Conservation (phyloP, 352 stramenopile genomes). For the Plasmopara halstedii region DNA sequence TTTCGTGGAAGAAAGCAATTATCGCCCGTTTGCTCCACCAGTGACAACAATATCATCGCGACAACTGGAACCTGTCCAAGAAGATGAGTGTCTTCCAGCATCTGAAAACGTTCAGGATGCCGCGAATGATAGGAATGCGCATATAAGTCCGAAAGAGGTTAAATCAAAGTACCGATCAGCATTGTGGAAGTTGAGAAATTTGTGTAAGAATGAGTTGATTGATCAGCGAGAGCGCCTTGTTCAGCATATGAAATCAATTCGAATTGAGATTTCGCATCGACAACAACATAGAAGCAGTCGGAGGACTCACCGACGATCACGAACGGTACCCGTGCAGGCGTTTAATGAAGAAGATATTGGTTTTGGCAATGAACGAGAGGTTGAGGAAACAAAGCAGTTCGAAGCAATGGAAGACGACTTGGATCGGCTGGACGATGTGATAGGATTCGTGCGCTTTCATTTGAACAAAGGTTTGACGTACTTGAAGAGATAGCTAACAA, state of each 20-base stretch:
- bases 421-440: slow-evolving; percentile 46
- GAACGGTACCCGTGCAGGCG: slow-evolving; percentile 1
- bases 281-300: slow-evolving; percentile 13
- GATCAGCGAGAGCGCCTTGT: slow-evolving; percentile 38
- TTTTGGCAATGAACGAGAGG: background rate
- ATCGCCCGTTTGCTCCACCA: slow-evolving; percentile 7
- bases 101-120: slow-evolving; percentile 1
- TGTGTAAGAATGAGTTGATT: slow-evolving; percentile 51
- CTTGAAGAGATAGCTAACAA: background rate
- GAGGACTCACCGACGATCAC: slow-evolving; percentile 3
- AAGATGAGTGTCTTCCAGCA: slow-evolving; percentile 9
- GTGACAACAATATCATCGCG: background rate
- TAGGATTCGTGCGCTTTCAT: slow-evolving; percentile 29
- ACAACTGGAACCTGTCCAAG: slow-evolving; percentile 3
- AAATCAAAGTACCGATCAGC: slow-evolving; percentile 28
- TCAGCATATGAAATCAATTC: slow-evolving; percentile 21
- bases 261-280: slow-evolving; percentile 13
- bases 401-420: slow-evolving; percentile 49
- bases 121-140: background rate
- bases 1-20: slow-evolving; percentile 61
- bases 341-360: slow-evolving; percentile 8
- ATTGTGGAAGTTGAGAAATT: slow-evolving; percentile 51
- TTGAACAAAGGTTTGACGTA: slow-evolving; percentile 33
- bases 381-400: slow-evolving; percentile 18
- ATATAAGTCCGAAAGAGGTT: slow-evolving; percentile 9